A percentile compares a stretch with the other conserved stretches of the same genome.
Conservation (phyloP, 2,329 filamentous ascomycete genomes). For the Pseudogymnoascus sp. region DNA sequence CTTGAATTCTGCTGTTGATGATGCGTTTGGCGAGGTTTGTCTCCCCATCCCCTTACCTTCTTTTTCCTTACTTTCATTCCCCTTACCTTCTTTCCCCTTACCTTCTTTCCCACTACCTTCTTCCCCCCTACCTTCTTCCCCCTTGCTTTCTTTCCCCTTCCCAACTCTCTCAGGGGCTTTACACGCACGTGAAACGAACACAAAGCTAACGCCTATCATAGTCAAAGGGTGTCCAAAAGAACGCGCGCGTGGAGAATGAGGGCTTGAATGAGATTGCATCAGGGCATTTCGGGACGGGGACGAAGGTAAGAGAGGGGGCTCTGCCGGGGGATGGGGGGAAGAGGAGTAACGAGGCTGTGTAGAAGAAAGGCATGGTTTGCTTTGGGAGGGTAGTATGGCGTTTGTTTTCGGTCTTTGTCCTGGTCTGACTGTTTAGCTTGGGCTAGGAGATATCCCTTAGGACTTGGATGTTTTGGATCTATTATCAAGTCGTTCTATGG, state of each 20-base stretch:
- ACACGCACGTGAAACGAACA: background rate
- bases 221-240: conserved; percentile 15
- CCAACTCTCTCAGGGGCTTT: background rate
- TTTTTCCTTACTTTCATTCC: background rate
- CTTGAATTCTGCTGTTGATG: conserved; percentile 16
- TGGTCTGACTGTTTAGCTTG: background rate
- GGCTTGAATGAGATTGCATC: conserved; percentile 17
- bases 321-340: conserved; percentile 15
- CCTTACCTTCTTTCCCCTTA: background rate
- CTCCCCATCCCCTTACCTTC: background rate
- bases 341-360: background rate
- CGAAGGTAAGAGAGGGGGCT: conserved; percentile 20
- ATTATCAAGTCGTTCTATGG: background rate
- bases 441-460: background rate
- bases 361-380: background rate
- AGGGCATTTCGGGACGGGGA: conserved; percentile 14
- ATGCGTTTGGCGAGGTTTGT: conserved; percentile 14
- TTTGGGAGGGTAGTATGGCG: background rate
- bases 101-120: no score
- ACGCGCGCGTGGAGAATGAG: conserved; percentile 15
- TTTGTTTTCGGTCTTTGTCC: background rate
- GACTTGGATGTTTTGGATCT: background rate
- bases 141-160: background rate
- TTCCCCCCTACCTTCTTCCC: no score
- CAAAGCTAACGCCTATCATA: background rate